Evolutionary conservation across 768 basidiomycete genomes (phyloP).

Genomic region (Cyclocybe cylindracea): DNA sequence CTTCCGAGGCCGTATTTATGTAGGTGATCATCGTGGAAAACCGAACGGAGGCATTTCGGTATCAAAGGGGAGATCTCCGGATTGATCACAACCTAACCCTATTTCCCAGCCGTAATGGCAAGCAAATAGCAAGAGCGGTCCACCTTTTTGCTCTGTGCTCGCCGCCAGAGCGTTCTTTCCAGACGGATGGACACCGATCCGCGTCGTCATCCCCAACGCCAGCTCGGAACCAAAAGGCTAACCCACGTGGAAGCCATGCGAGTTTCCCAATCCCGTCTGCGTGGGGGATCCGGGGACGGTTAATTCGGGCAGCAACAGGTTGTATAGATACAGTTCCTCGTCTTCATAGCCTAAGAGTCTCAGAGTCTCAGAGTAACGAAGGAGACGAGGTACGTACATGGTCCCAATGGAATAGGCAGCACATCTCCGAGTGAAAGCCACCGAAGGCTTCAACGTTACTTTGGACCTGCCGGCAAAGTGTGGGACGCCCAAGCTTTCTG

Average conservation of each 20-base stretch:
- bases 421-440: slow-evolving; percentile 2
- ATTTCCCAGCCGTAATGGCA: slow-evolving; percentile 11
- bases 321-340: background rate
- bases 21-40: slow-evolving; percentile 39
- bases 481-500: slow-evolving; percentile 11
- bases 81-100: slow-evolving; percentile 24
- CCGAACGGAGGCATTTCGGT: slow-evolving; percentile 40
- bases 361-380: background rate
- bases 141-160: background rate
- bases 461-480: slow-evolving; percentile 8
- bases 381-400: background rate
- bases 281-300: slow-evolving; percentile 16
- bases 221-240: too few species aligned
- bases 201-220: too few species aligned
- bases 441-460: slow-evolving; percentile 1
- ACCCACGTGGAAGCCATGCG: slow-evolving; percentile 42
- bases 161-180: background rate
- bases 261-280: slow-evolving; percentile 1
- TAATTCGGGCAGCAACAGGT: slow-evolving; percentile 7
- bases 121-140: background rate
- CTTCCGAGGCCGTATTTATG: slow-evolving; percentile 1
- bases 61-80: slow-evolving; percentile 39
- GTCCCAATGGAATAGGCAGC: background rate
- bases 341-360: background rate
- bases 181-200: slow-evolving; percentile 2